Evolutionary conservation across 345 rosid species (phyloP), one percentile per base, ranked within the genome.

Genomic region (Luvunga scandens): DNA sequence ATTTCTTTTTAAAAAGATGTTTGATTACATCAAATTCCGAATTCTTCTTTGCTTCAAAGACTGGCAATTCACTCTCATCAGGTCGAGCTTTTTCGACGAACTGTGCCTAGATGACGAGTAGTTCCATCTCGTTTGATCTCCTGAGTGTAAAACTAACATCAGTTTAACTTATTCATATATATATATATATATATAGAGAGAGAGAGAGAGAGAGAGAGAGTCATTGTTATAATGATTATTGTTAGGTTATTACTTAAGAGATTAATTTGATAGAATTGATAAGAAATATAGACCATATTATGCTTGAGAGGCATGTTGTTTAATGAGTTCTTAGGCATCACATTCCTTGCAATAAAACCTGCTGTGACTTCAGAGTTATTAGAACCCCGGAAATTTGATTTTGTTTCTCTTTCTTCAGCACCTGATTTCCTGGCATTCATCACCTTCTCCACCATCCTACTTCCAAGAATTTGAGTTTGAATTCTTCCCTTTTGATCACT

Each of bases 381-480:
- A 19, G 67, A 55, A 33, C 62, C 72, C n/a, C 39, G 72, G 14
- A 66, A 33, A 69, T 80, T 84, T 39, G 77, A 61, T 67, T 75
- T 77, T 24, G 79, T 28, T 57, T 75, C 82, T 22, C 66, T 81
- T 33, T 77, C 89, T 50, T 77, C 82, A 19, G 27, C 38, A 22
- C 66, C 72, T 31, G 82, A 88, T 78, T 90, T 88, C 71, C 94
- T 86, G 19, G 91, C 90, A 42, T 77, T 89, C 91, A 91, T 81
- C 42, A 91, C 77, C 72, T 75, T 89, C n/a, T 91, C 94, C 33
- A 88, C 92, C 87, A 91, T 89, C 62, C 66, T 85, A n/a, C 92
- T 91, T 60, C 94, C 89, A 6, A 87, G 48, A 18, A 91, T 45
- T 33, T 84, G 89, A 5, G 81, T 76, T 9, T 77, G 78, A 77